These are phyloP conservation scores for Pestalotiopsis sp. DNA, from an alignment of 2,329 filamentous ascomycete species.

Conservation along the genomic window DNA sequence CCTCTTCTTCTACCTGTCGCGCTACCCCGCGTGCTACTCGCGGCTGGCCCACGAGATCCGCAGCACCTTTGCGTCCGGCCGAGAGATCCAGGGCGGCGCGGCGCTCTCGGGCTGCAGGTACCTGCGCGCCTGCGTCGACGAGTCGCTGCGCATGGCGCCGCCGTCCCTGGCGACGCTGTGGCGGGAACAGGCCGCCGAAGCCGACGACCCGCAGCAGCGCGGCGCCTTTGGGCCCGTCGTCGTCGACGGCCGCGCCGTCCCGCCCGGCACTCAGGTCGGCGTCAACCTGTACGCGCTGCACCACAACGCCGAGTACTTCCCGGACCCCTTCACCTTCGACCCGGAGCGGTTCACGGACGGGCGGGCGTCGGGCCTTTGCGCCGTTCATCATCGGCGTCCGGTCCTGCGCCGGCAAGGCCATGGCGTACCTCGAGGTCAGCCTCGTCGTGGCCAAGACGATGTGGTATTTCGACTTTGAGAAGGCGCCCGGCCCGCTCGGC, in stretches of 20 bases:
- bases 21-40: conserved; percentile 27
- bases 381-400: conserved; percentile 38
- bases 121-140: conserved; percentile 48
- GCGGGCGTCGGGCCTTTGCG: conserved; percentile 18
- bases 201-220: conserved; percentile 2
- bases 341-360: conserved; percentile 36
- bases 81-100: conserved; percentile 30
- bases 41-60: conserved; percentile 33
- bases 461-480: conserved; percentile 19
- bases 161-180: conserved; percentile 37
- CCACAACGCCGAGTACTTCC: conserved; percentile 33
- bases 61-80: conserved; percentile 33
- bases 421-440: conserved; percentile 24
- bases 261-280: conserved; percentile 34
- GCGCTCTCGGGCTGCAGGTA: conserved; percentile 39
- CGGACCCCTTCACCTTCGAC: conserved; percentile 27
- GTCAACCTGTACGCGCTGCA: conserved; percentile 36
- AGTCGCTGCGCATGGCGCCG: conserved; percentile 47
- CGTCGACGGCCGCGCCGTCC: conserved; percentile 30
- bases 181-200: conserved; percentile 28
- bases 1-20: conserved; percentile 37
- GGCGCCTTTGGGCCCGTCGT: conserved; percentile 16
- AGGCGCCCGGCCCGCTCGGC: not conserved
- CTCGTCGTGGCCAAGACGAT: conserved; percentile 23
- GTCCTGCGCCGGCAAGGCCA: conserved; percentile 35